Percentiles rank a stretch among this genome's conserved stretches.
Evolutionary conservation across 2,329 filamentous ascomycete genomes (phyloP).

Genomic region (Pseudogymnoascus sp.): DNA sequence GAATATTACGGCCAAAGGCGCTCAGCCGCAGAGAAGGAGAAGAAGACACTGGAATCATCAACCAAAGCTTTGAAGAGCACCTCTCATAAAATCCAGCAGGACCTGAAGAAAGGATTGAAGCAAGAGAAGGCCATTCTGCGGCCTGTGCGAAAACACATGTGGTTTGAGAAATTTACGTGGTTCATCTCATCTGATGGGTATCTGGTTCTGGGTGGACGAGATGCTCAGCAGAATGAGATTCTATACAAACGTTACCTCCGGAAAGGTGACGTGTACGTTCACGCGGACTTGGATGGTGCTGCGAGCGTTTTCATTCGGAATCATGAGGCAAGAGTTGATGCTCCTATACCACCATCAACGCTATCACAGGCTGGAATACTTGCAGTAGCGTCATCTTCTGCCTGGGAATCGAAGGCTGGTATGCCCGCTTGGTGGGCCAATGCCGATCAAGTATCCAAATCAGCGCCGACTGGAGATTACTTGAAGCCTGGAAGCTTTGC

Average conservation of each 20-base stretch:
- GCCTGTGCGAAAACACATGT: constrained; percentile 73
- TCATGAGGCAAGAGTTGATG: constrained; percentile 64
- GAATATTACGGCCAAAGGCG: constrained; percentile 90
- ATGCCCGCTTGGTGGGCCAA: constrained; percentile 97
- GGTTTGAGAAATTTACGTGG: constrained; percentile 97
- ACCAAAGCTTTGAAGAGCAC: constrained; percentile 78
- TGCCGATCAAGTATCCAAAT: constrained; percentile 84
- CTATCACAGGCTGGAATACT: constrained; percentile 82
- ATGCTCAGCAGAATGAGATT: constrained; percentile 82
- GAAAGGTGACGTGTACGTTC: constrained; percentile 85
- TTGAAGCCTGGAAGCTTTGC: constrained; percentile 71
- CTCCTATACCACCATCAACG: constrained; percentile 84
- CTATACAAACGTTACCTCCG: constrained; percentile 81
- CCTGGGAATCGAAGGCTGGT: constrained; percentile 93
- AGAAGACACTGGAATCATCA: constrained; percentile 77
- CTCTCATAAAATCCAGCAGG: constrained; percentile 77
- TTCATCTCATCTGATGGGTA: constrained; percentile 96
- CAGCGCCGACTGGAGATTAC: constrained; percentile 69
- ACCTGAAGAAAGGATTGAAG: constrained; percentile 81
- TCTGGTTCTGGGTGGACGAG: constrained; percentile 79
- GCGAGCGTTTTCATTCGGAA: constrained; percentile 88
- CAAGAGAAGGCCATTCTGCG: constrained; percentile 84
- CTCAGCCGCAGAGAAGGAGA: constrained; percentile 73
- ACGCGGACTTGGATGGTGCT: constrained; percentile 81
- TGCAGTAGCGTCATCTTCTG: constrained; percentile 74